Evolutionary conservation across 164 flowering plant species (phyloP).

Genomic region (Chimonanthus praecox): DNA sequence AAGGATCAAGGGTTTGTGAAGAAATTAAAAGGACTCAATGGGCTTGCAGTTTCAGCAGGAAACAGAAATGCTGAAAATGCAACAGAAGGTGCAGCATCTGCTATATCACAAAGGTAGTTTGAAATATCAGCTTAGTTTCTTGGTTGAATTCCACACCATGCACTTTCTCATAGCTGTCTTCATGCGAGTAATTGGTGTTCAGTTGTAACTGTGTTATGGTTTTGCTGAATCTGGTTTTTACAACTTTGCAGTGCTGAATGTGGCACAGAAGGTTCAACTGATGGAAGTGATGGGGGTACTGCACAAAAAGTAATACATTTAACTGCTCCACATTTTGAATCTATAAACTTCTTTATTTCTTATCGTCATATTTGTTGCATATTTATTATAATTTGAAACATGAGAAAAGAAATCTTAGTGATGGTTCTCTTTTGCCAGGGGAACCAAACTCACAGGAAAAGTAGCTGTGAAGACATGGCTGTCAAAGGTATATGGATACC

Average conservation of each 20-base stretch:
- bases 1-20: constrained; percentile 51
- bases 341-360: neutral
- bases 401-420: neutral
- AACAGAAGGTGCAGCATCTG: constrained; percentile 33
- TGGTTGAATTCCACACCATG: neutral
- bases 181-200: neutral
- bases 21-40: constrained; percentile 74
- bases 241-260: constrained; percentile 22
- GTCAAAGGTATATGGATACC: constrained; percentile 36
- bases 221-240: neutral
- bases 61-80: constrained; percentile 47
- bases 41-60: constrained; percentile 72
- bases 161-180: neutral
- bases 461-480: constrained; percentile 49
- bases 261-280: constrained; percentile 59
- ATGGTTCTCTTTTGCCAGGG: constrained; percentile 29
- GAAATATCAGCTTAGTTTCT: neutral
- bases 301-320: constrained; percentile 29
- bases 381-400: neutral
- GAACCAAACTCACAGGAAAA: constrained; percentile 44
- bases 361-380: neutral
- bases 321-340: neutral
- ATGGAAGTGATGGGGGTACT: constrained; percentile 72
- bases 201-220: neutral
- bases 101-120: constrained; percentile 27